phyloP scores from a whole-genome alignment of 2,329 filamentous ascomycete genomes.

The Phaeoacremonium minimum region DNA sequence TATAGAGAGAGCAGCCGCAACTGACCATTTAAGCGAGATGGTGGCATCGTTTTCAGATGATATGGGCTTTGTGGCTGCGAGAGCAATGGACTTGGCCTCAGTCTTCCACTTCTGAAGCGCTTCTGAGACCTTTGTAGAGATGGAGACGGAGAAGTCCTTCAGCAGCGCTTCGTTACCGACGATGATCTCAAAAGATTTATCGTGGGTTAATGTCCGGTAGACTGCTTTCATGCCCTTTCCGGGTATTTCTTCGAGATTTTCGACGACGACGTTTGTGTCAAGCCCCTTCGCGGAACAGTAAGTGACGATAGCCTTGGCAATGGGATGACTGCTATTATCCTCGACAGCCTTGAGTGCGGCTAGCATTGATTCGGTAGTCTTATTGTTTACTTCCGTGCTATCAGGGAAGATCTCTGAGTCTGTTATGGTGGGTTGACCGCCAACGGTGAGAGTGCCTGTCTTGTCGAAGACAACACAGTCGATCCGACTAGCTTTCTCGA shows the following conservation, averaged over 20 bases:
- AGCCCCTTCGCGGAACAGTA: slow-evolving; percentile 47
- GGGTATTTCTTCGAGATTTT: slow-evolving; percentile 59
- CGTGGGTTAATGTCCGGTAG: slow-evolving; percentile 28
- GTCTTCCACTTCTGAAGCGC: slow-evolving; percentile 53
- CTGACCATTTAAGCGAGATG: slow-evolving; percentile 32
- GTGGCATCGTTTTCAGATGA: slow-evolving; percentile 1
- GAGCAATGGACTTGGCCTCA: slow-evolving; percentile 59
- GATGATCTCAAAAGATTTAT: slow-evolving; percentile 44
- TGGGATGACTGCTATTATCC: slow-evolving; percentile 68
- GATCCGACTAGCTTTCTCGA: slow-evolving; percentile 75
- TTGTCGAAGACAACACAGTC: slow-evolving; percentile 85
- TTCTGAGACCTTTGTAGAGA: slow-evolving; percentile 27
- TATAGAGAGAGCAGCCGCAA: slow-evolving; percentile 68
- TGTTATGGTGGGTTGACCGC: slow-evolving; percentile 68
- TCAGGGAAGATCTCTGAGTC: slow-evolving; percentile 39
- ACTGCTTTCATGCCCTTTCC: slow-evolving; percentile 66
- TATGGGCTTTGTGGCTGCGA: slow-evolving; percentile 42
- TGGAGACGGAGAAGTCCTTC: slow-evolving; percentile 36
- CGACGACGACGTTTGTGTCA: slow-evolving; percentile 24
- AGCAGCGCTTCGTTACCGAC: slow-evolving; percentile 74
- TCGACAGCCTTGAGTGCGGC: slow-evolving; percentile 59
- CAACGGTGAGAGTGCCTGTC: slow-evolving; percentile 75
- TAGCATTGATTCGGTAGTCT: slow-evolving; percentile 30
- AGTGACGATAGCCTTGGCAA: slow-evolving; percentile 64
- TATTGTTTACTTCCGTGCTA: slow-evolving; percentile 13